Evolutionary conservation across 345 rosid species (phyloP), one percentile per base, ranked within the genome.

Genomic region (Tarenaya hassleriana): DNA sequence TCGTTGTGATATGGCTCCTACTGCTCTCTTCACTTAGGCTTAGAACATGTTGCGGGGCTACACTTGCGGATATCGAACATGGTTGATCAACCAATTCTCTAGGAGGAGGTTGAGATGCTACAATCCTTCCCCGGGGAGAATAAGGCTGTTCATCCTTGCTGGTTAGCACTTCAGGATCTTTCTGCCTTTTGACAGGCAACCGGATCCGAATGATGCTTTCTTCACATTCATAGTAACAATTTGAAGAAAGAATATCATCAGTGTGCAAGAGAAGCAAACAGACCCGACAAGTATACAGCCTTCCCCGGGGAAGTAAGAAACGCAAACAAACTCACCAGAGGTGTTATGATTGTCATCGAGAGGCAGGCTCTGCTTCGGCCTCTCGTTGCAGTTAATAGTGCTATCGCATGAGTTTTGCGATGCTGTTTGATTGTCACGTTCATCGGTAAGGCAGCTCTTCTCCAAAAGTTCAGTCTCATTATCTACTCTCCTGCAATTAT

Each of bases 361-460:
- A 8, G 62, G 55, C 27, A 10, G 64, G 64, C 63, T 69, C 67
- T 55, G 68, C 55, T 61, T 73, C 42, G 24, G 55, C 50, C 69
- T 73, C 52, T 73, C 73, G 56, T 47, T 62, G 78, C 67, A 60
- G 41, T 47, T 56, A 56, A 65, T 35, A 47, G 54, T 47, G 57
- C 66, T 67, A 39, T 62, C 72, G 0, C 63, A 44, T 29, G 72
- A 72, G 21, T 16, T 63, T 47, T 72, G 66, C 21, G 72, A 51
- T 54, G 71, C 70, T 46, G 72, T 62, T 12, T 88, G 82, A 15
- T 52, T 73, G 7, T 62, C 77, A 45, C 75, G 81, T 46, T 89
- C 97, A 58, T 77, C 76, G 0, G 89, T 75, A 39, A 85, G 56
- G n/a, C 61, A 69, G 73, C 92, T 83, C 71, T 69, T 81, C 47